Evolutionary conservation across 106 monocot species (phyloP), one percentile per base, ranked within the genome.

Genomic region (Platanthera guangdongensis): DNA sequence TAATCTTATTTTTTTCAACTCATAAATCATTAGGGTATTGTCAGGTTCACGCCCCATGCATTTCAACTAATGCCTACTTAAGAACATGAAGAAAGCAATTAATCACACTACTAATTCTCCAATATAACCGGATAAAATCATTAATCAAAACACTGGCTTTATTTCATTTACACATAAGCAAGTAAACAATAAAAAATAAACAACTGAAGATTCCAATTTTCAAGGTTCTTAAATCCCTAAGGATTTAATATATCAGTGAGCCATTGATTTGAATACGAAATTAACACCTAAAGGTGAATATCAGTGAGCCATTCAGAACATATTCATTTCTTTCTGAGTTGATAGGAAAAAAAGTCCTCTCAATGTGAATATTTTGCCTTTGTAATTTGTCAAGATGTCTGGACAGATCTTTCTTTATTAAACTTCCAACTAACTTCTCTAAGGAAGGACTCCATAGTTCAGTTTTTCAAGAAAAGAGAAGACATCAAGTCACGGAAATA

Each of bases 171-270:
- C 39, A 39, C 6, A 57, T 57, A 57, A 57, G 57, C 15, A 57
- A 57, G 57, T 57, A 57, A 57, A 57, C 57, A 57, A 57, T 57
- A 57, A 57, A 57, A 57, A 57, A 57, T 14, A 14, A 57, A 57
- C 18, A 57, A 57, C 57, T 14, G 13, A 57, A 57, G 57, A 57
- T 57, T 16, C 14, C 14, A 57, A 18, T 39, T 57, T 57, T n/a
- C 57, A 16, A 18, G 57, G 57, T 57, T 57, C 6, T 18, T 57
- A 18, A 57, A 57, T 57, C 4, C 57, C 57, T 6, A n/a, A 14
- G 5, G 57, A 14, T 16, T 57, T 57, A 57, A 14, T 16, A 57
- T 18, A 57, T 14, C 6, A 57, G 16, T 15, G 15, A 57, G 15
- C 6, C 16, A 57, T 57, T 57, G 57, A 57, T 57, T 57, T 57